phyloP scores from a whole-genome alignment of 139 green algal species.

The Astrephomene gubernaculifera region DNA sequence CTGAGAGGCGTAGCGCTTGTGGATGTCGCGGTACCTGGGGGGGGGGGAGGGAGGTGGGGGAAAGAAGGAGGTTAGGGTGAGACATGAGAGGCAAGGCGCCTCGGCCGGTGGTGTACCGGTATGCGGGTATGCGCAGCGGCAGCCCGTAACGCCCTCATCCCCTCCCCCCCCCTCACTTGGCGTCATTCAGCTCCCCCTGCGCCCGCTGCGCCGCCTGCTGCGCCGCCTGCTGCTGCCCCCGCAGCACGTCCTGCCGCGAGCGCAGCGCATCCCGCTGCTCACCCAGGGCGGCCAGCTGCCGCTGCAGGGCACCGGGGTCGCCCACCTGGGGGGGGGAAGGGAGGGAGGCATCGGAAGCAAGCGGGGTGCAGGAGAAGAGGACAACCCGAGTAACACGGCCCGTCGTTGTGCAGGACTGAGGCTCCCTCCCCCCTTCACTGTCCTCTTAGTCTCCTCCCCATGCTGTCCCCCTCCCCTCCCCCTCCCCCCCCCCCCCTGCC shows the following conservation, averaged over 20 bases:
- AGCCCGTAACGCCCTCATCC: not conserved
- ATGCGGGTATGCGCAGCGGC: not conserved
- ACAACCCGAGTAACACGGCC: not conserved
- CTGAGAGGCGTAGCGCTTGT: conserved; percentile 68
- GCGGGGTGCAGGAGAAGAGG: not conserved
- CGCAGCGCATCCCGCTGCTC: conserved; percentile 52
- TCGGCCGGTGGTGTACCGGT: not conserved
- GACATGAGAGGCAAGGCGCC: not conserved
- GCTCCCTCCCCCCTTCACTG: too few relatives aligned
- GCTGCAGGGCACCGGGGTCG: conserved; percentile 16
- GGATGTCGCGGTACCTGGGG: conserved; percentile 82
- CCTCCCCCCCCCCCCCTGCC: too few relatives aligned
- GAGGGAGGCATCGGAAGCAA: not conserved
- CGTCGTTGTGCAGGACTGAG: not conserved
- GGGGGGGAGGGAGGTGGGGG: not conserved
- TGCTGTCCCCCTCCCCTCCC: not conserved
- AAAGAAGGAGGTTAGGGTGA: not conserved
- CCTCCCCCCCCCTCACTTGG: conserved; percentile 32
- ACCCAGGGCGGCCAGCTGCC: conserved; percentile 33
- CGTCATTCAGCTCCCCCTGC: conserved; percentile 25
- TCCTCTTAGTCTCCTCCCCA: too few relatives aligned
- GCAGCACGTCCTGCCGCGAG: conserved; percentile 23
- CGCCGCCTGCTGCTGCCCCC: conserved; percentile 16
- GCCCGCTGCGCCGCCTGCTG: not conserved
- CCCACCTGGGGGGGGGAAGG: conserved; percentile 1